These are phyloP conservation scores for Meyerozyma smithsonii DNA, from an alignment of 1,139 yeast species.

Conservation along the genomic window DNA sequence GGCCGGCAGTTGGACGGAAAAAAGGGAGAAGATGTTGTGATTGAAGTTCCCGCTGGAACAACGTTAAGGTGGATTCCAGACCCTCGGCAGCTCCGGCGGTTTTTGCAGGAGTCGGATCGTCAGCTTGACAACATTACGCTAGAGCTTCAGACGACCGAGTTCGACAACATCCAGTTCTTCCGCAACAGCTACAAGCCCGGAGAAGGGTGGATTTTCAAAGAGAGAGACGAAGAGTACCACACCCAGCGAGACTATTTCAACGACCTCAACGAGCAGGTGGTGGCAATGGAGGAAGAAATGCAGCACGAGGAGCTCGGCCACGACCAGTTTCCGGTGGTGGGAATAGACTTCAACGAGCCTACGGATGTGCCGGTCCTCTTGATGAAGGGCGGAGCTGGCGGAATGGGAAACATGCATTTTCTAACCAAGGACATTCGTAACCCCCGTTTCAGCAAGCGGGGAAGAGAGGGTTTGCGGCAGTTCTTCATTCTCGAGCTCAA, in stretches of 20 bases:
- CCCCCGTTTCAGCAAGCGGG: slow-evolving; percentile 81
- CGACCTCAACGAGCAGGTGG: slow-evolving; percentile 58
- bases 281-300: slow-evolving; percentile 57
- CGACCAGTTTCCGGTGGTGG: slow-evolving; percentile 75
- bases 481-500: slow-evolving; percentile 78
- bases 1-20: slow-evolving; percentile 80
- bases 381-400: slow-evolving; percentile 85
- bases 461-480: slow-evolving; percentile 65
- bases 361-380: slow-evolving; percentile 65
- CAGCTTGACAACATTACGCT: slow-evolving; percentile 24
- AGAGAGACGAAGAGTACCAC: slow-evolving; percentile 68
- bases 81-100: slow-evolving; percentile 45
- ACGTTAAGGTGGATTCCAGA: slow-evolving; percentile 82
- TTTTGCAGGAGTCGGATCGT: slow-evolving; percentile 26
- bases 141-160: slow-evolving; percentile 19
- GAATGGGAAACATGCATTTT: slow-evolving; percentile 95
- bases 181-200: slow-evolving; percentile 62
- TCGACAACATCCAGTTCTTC: slow-evolving; percentile 50
- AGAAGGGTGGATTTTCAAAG: slow-evolving; percentile 84
- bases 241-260: slow-evolving; percentile 58
- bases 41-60: slow-evolving; percentile 92
- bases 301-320: slow-evolving; percentile 52
- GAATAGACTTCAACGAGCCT: slow-evolving; percentile 67
- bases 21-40: slow-evolving; percentile 69
- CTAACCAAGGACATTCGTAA: slow-evolving; percentile 77